Evolutionary conservation across 129 eudicot species (phyloP), one percentile per base, ranked within the genome.

Genomic region (Flaveria robusta): DNA sequence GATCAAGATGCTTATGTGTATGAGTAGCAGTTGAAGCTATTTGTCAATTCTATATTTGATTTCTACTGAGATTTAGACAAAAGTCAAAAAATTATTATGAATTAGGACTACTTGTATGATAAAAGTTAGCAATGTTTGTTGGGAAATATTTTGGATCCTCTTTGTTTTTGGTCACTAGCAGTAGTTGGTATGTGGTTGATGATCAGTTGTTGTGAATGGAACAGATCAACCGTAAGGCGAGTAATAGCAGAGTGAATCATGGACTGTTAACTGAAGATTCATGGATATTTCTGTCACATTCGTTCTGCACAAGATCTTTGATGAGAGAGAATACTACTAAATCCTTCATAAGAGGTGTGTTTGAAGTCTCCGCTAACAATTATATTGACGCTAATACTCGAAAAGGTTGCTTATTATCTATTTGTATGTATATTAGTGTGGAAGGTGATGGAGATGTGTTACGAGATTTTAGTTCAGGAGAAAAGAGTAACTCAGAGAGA

Each of bases 391-490:
- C 27, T 1, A 13, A 51, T 46, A 27, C 19, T n/a, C 7, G 1
- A 72, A 6, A 65, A 65, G 26, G 5, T 47, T 67, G 54, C 71
- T 47, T 52, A 69, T 52, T 0, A 20, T 27, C 20, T 19, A 41
- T 43, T 74, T 13, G n/a, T n/a, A n/a, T 74, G 49, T 24, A 49
- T 19, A 47, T 62, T 49, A 95, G 99, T 89, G 66, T 95, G 99
- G 99, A 95, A 91, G 87, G 86, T 91, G 79, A 91, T 95, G 99
- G 95, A 89, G 80, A 91, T 95, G 91, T 89, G 96, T 74, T 95
- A 91, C 71, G 74, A 83, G 84, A 83, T 89, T 68, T 56, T 95
- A 74, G 82, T 81, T 77, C 86, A 83, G 86, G 97, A 86, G 56
- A 95, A 95, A 81, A 95, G 83, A 85, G 96, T 95, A 39, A 95